Conservation (phyloP, 306 rosid species). For the Dryas octopetala region DNA sequence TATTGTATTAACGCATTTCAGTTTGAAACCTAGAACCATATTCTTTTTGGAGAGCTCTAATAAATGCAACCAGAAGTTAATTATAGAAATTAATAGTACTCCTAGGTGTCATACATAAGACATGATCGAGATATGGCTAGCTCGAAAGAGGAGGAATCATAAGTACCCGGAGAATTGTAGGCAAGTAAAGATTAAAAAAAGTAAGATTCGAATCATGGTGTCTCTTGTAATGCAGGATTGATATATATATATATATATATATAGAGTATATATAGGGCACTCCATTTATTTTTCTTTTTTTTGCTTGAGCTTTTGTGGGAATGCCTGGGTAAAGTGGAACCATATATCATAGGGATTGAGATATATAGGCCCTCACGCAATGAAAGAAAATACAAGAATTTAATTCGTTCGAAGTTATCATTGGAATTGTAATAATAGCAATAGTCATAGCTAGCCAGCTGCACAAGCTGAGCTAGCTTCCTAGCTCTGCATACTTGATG, state of each 20-base stretch:
- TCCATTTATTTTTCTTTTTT: not conserved
- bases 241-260: too few relatives aligned
- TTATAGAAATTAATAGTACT: not conserved
- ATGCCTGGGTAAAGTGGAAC: not conserved
- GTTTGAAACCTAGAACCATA: too few relatives aligned
- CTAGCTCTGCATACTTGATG: not conserved
- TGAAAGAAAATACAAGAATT: not conserved
- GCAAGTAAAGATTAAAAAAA: too few relatives aligned
- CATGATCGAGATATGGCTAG: not conserved
- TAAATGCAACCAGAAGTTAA: not conserved
- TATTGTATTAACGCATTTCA: too few relatives aligned
- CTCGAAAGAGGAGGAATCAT: not conserved
- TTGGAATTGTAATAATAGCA: not conserved
- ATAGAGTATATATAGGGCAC: not conserved
- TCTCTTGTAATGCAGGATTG: not conserved
- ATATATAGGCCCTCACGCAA: not conserved
- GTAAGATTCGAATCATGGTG: not conserved
- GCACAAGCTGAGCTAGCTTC: too few relatives aligned
- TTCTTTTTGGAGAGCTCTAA: not conserved
- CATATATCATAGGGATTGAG: not conserved
- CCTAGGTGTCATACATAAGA: not conserved
- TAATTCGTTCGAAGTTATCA: too few relatives aligned
- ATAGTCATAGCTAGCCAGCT: not conserved
- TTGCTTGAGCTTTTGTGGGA: constrained; percentile 9
- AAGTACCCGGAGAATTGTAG: too few relatives aligned